Evolutionary conservation across 257 asterid species (phyloP), one percentile per base, ranked within the genome.

Genomic region (Lycium barbarum): DNA sequence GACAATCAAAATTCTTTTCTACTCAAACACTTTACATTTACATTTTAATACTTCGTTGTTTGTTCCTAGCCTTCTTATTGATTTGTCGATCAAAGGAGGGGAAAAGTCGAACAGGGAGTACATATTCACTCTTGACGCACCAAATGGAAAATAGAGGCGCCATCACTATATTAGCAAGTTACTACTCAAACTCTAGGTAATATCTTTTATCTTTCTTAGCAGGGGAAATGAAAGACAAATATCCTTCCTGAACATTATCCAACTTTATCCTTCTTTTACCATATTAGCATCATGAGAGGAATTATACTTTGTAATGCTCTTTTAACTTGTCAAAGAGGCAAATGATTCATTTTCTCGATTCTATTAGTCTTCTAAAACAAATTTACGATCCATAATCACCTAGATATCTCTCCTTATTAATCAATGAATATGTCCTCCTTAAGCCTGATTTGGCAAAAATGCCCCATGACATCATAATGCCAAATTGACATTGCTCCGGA

Each of bases 321-420:
- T 65, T 65, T 26, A 26, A 65, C 71, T 22, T 9, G 71, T 65
- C 33, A 10, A 65, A 65, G 15, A 63, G 65, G 71, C 40, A 65
- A 26, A 65, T 26, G 71, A 26, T 26, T 26, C 43, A 22, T 65
- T 65, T 65, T 22, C 71, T 26, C 8, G 5, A 65, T 26, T 22
- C 26, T 5, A 11, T 10, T 65, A 65, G 71, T 26, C 33, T 26
- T 26, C 33, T 0, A 22, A 33, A 58, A 63, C 8, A 63, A 3
- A 26, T 26, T 26, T 63, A 33, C 38, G 5, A 63, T 26, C 36
- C 8, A 4, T 10, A 63, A 26, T 10, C 40, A 33, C 22, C 71
- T 22, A 63, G 43, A 65, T 9, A 26, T 65, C 79, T 70, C 79
- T 68, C 78, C 54, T 70, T 43, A 49, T 15, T 7, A 72, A 72